Percentiles rank a stretch among this genome's conserved stretches.
These are phyloP conservation scores for Raphanus sativus DNA, from an alignment of 345 rosid species.

Conservation along the genomic window DNA sequence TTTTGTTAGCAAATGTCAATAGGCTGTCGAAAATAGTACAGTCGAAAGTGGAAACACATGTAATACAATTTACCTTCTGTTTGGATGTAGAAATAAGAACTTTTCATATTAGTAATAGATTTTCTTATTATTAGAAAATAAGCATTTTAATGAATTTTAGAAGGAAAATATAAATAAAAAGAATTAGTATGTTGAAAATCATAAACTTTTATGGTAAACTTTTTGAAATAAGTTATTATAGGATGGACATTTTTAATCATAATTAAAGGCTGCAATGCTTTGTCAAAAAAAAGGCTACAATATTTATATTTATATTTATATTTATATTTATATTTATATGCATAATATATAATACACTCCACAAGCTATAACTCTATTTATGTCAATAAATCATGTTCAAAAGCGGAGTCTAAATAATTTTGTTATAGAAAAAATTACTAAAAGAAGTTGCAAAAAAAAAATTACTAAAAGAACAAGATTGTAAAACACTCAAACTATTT, in stretches of 20 bases:
- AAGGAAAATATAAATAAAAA: not conserved
- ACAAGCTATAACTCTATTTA: not conserved
- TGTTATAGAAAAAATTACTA: not conserved
- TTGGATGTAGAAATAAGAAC: not conserved
- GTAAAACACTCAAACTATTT: not conserved
- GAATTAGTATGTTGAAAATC: not conserved
- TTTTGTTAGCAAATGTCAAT: conserved; percentile 18
- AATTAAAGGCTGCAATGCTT: not conserved
- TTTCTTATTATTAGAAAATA: not conserved
- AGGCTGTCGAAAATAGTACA: not conserved
- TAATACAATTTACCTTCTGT: conserved; percentile 16
- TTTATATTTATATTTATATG: not conserved
- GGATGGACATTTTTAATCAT: not conserved
- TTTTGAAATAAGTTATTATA: not conserved
- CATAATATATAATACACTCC: not conserved
- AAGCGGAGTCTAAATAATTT: not conserved
- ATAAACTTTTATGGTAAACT: not conserved
- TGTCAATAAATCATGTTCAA: not conserved
- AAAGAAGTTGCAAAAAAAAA: not conserved
- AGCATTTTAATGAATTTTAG: not conserved
- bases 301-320: no score
- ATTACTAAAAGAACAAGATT: not conserved
- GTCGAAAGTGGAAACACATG: conserved; percentile 17
- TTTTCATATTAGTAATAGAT: not conserved
- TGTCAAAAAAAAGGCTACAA: not conserved